Evolutionary conservation across 345 rosid genomes (phyloP).

Genomic region (Gossypium herbaceum): DNA sequence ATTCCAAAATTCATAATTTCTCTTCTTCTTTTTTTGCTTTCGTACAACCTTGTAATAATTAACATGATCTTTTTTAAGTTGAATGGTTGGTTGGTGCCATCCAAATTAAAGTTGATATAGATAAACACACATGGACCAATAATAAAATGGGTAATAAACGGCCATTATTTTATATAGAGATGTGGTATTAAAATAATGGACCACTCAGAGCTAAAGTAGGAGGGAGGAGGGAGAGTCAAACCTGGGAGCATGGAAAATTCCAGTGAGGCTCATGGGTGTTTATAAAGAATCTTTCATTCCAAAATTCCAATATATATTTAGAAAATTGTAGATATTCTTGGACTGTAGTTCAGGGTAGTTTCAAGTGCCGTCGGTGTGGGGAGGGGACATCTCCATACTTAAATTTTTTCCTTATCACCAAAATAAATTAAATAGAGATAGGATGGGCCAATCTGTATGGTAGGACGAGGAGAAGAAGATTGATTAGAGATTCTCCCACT

Average conservation of each 20-base stretch:
- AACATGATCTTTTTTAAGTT: not conserved
- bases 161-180: not conserved
- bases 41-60: not conserved
- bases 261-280: not conserved
- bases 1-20: no score
- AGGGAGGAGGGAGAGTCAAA: not conserved
- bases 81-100: slow-evolving; percentile 1
- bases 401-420: not conserved
- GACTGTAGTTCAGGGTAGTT: not conserved
- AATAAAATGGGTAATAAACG: not conserved
- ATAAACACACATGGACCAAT: not conserved
- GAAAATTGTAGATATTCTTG: not conserved
- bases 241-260: not conserved
- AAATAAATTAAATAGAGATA: not conserved
- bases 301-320: no score
- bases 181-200: not conserved
- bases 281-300: not conserved
- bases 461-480: not conserved
- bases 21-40: no score
- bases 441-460: not conserved
- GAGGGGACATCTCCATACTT: not conserved
- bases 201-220: not conserved
- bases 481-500: not conserved
- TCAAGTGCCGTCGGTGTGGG: not conserved
- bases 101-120: slow-evolving; percentile 1